Percentiles rank a stretch among this genome's conserved stretches.
Evolutionary conservation across 2,329 filamentous ascomycete species (phyloP).

Genomic region (Dactylellina sp.): DNA sequence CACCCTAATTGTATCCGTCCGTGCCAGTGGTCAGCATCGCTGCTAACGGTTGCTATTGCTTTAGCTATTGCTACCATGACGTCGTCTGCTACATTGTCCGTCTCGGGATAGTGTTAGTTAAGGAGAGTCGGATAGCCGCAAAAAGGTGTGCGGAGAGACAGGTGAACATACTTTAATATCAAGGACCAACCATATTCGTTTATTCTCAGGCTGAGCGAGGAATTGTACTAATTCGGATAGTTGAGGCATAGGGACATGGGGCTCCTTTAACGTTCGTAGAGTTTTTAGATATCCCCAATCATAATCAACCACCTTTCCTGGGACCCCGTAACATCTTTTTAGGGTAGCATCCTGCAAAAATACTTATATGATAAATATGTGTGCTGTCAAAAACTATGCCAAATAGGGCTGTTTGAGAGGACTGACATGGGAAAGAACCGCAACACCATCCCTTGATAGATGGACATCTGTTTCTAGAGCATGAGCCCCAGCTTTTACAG

Average conservation of each 20-base stretch:
- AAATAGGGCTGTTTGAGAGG: not conserved
- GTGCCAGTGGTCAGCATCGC: slow-evolving; percentile 71
- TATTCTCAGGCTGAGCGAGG: slow-evolving; percentile 73
- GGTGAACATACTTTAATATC: slow-evolving; percentile 79
- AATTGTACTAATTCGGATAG: slow-evolving; percentile 80
- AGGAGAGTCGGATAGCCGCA: not conserved
- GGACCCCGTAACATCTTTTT: slow-evolving; percentile 83
- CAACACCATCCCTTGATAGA: slow-evolving; percentile 81
- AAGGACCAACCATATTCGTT: slow-evolving; percentile 81
- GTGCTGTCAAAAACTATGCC: not conserved
- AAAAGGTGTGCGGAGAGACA: not conserved
- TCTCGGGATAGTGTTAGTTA: slow-evolving; percentile 64
- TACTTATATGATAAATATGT: slow-evolving; percentile 12
- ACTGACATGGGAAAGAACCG: slow-evolving; percentile 83
- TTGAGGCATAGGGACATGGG: slow-evolving; percentile 78
- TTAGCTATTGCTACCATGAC: slow-evolving; percentile 77
- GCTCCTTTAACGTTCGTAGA: slow-evolving; percentile 75
- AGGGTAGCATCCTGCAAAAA: slow-evolving; percentile 76
- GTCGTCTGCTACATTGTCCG: slow-evolving; percentile 76
- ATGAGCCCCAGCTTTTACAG: slow-evolving; percentile 78
- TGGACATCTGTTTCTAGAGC: slow-evolving; percentile 91
- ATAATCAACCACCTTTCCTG: slow-evolving; percentile 78
- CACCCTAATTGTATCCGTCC: slow-evolving; percentile 81
- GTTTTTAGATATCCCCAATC: slow-evolving; percentile 79
- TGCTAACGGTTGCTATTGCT: slow-evolving; percentile 70